These are phyloP conservation scores for Acorus gramineus DNA, from an alignment of 106 monocot species.

Conservation along the genomic window DNA sequence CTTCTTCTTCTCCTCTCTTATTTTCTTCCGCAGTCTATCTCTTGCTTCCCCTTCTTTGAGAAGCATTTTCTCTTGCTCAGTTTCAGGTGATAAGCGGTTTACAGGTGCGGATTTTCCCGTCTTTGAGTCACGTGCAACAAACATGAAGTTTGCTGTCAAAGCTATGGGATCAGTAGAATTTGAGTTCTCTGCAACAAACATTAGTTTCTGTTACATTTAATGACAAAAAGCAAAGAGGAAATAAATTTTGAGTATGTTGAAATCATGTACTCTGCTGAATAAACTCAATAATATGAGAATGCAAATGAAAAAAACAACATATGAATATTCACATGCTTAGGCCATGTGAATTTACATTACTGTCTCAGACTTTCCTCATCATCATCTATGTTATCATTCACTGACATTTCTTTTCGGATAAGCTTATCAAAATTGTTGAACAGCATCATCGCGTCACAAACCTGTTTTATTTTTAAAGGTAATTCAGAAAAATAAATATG, in stretches of 20 bases:
- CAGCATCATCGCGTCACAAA: too few relatives aligned
- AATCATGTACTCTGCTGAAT: too few relatives aligned
- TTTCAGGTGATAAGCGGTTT: conserved; percentile 74
- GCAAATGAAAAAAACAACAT: too few relatives aligned
- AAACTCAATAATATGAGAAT: too few relatives aligned
- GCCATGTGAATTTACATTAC: too few relatives aligned
- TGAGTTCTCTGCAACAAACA: conserved; percentile 29
- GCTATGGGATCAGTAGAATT: conserved; percentile 38
- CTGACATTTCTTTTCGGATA: too few relatives aligned
- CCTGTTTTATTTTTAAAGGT: too few relatives aligned
- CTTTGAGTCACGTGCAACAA: conserved; percentile 91
- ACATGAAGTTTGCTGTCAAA: conserved; percentile 87
- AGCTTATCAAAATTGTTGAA: too few relatives aligned
- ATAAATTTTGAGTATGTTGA: background rate
- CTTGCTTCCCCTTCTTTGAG: conserved; percentile 56
- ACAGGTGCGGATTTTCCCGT: conserved; percentile 87
- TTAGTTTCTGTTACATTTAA: background rate
- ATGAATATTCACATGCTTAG: too few relatives aligned
- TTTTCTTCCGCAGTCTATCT: conserved; percentile 61
- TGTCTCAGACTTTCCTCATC: too few relatives aligned
- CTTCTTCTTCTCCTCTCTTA: conserved; percentile 51
- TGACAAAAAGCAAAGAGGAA: background rate
- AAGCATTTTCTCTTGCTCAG: conserved; percentile 58
- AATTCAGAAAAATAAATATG: too few relatives aligned
- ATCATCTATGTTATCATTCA: too few relatives aligned